Conservation (phyloP, 768 basidiomycete species). For the Naganishia vaughanmartiniae region DNA sequence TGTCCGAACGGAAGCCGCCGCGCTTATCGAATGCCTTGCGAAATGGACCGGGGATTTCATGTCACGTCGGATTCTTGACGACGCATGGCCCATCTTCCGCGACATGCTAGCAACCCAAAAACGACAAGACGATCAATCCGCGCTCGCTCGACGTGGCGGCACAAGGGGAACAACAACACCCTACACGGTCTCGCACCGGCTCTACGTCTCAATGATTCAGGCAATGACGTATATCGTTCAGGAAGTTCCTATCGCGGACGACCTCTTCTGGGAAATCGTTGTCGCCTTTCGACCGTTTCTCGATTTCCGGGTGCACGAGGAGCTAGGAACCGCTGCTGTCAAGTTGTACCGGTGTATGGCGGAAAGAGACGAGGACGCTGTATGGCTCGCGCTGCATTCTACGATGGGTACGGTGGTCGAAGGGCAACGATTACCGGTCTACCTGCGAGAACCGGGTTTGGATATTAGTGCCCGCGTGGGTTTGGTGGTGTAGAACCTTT, state of each 20-base stretch:
- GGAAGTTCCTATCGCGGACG: slow-evolving; percentile 67
- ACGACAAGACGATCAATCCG: slow-evolving; percentile 64
- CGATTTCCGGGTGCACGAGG: slow-evolving; percentile 64
- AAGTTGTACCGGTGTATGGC: slow-evolving; percentile 65
- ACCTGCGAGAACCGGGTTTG: slow-evolving; percentile 36
- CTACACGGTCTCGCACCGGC: slow-evolving; percentile 75
- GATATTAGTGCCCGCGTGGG: slow-evolving; percentile 28
- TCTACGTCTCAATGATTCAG: slow-evolving; percentile 71
- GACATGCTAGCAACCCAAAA: slow-evolving; percentile 63
- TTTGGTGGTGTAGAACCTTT: background rate
- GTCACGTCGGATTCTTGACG: slow-evolving; percentile 79
- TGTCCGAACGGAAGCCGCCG: slow-evolving; percentile 73
- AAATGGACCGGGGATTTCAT: slow-evolving; percentile 77
- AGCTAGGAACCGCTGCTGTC: slow-evolving; percentile 67
- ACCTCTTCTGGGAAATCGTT: slow-evolving; percentile 75
- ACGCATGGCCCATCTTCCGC: slow-evolving; percentile 83
- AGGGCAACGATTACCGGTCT: slow-evolving; percentile 34
- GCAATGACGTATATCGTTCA: slow-evolving; percentile 69
- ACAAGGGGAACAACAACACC: slow-evolving; percentile 62
- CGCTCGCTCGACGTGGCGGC: slow-evolving; percentile 62
- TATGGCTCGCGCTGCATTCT: slow-evolving; percentile 69
- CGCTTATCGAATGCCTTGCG: slow-evolving; percentile 69
- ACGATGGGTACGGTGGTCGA: slow-evolving; percentile 34
- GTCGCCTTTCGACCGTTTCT: slow-evolving; percentile 75
- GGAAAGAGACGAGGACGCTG: slow-evolving; percentile 69